Evolutionary conservation across 1,284 basidiomycete genomes (phyloP).

Genomic region (Naganishia sp.): DNA sequence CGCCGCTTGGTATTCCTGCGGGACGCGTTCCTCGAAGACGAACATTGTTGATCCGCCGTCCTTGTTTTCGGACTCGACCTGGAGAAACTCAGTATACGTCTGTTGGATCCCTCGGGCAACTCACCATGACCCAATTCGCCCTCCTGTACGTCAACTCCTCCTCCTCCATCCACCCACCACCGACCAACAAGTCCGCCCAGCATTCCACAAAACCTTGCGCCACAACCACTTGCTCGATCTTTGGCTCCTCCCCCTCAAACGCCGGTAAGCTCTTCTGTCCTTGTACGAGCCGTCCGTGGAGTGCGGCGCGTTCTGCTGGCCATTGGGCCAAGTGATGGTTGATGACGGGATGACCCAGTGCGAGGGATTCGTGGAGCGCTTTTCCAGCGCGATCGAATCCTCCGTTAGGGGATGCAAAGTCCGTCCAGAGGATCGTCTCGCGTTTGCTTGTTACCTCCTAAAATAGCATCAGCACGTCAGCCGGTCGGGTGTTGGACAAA

Average conservation of each 20-base stretch:
- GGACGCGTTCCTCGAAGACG: constrained; percentile 84
- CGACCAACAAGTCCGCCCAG: constrained; percentile 80
- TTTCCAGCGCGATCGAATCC: constrained; percentile 76
- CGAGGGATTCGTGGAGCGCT: constrained; percentile 72
- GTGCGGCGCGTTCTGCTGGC: constrained; percentile 70
- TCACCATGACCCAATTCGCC: constrained; percentile 86
- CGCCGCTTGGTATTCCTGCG: constrained; percentile 76
- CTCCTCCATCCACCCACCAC: constrained; percentile 75
- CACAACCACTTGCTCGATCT: constrained; percentile 56
- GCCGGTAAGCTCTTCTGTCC: constrained; percentile 72
- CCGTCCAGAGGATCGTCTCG: constrained; percentile 77
- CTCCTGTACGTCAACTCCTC: constrained; percentile 74
- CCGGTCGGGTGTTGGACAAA: neutral
- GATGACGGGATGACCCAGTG: constrained; percentile 69
- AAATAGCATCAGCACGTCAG: neutral
- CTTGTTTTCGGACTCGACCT: constrained; percentile 75
- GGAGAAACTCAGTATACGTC: constrained; percentile 4
- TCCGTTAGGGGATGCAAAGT: constrained; percentile 66
- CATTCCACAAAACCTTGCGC: constrained; percentile 85
- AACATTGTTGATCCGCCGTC: constrained; percentile 64
- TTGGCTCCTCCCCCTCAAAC: constrained; percentile 54
- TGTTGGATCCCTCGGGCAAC: constrained; percentile 41
- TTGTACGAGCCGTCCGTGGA: constrained; percentile 76
- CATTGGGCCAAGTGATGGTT: constrained; percentile 66
- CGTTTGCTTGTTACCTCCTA: constrained; percentile 58